Evolutionary conservation across 2,329 filamentous ascomycete genomes (phyloP), one percentile per base, ranked within the genome.

Genomic region (Fusarium verrucosum): DNA sequence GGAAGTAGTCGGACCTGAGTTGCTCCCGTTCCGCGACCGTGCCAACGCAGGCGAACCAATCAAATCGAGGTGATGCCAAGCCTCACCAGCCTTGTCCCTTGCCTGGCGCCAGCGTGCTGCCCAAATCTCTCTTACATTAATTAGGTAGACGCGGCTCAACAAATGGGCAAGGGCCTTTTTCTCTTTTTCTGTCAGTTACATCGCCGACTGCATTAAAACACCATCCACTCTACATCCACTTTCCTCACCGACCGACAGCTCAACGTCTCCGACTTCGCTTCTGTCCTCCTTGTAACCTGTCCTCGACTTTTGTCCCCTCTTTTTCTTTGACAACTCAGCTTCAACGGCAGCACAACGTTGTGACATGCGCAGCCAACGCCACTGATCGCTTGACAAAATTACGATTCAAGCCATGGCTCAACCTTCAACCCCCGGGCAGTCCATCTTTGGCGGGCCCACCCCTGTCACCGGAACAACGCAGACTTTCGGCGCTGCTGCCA

Each of bases 381-480:
- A 65, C 59, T 47, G 44, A 44, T 67, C 55, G 47, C 41, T 63
- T 49, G 37, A 54, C 55, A 43, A 57, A 49, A 64, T 62, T 55
- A 55, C 52, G 45, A 60, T 60, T 58, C 54, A 65, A n/a, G 72
- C 70, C 72, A 83, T 83, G 80, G 69, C 77, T 72, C 73, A 75
- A 76, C 79, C 77, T 74, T 81, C 82, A 19, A 78, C 79, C 65
- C 81, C 82, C 66, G 77, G 74, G 63, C 77, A 78, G 66, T 83
- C 80, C 65, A 78, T 84, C 70, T 85, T 84, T 70, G 82, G 82
- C 54, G 77, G 77, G 58, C 74, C 77, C 42, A 70, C 73, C 51
- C 55, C 70, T 61, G 72, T 69, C 61, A 51, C 63, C 55, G 68
- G 65, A 55, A 62, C 65, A 62, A 56, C 66, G 33, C 73, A 72